Base-by-base conservation (phyloP, 768 basidiomycete species). In the Chalciporus piperatus region DNA sequence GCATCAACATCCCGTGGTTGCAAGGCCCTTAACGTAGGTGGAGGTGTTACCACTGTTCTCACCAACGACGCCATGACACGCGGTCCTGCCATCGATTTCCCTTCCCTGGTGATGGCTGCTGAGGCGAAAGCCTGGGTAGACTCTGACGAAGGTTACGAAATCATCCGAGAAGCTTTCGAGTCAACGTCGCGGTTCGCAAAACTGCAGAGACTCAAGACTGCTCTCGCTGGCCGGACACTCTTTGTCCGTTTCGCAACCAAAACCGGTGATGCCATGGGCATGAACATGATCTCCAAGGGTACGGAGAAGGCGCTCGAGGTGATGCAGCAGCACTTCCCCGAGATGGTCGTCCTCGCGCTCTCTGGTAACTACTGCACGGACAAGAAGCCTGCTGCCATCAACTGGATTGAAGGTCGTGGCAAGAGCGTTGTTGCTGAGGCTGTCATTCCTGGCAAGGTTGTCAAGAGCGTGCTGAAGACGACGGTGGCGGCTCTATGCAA, bases 211-310 rank as follows among this genome's bases (percentile, higher is more conserved):
- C 75, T 98, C 60, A 96, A 96, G 78, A 85, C 85, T 42, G 90
- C 87, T 5, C 74, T 98, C 68, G 97, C 97, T 6, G 97, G 97
- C 6, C 82, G 97, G 38, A 96, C 93, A 35, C 74, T 99, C 35
- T 99, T 85, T 66, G 85, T 98, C 20, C 83, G 97, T 42, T 98
- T 99, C 64, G 89, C 89, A 52, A 97, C 94, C 13, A 85, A 83
- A 48, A 98, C 97, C 0, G 97, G 95, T 27, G 96, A 98, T 63
- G 96, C 97, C 38, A 99, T 98, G 96, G 97, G 97, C 16, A 99
- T 99, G 97, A 99, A 99, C 77, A 99, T 98, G 97, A 97, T 98
- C 65, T 91, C 89, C 9, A 99, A 99, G 73, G 97, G 95, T 3
- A 94, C 93, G 10, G 97, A 98, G 75, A 90, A 89, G 71, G 94